phyloP scores from a whole-genome alignment of 257 asterid species.

The Solanum corneliomulleri region DNA sequence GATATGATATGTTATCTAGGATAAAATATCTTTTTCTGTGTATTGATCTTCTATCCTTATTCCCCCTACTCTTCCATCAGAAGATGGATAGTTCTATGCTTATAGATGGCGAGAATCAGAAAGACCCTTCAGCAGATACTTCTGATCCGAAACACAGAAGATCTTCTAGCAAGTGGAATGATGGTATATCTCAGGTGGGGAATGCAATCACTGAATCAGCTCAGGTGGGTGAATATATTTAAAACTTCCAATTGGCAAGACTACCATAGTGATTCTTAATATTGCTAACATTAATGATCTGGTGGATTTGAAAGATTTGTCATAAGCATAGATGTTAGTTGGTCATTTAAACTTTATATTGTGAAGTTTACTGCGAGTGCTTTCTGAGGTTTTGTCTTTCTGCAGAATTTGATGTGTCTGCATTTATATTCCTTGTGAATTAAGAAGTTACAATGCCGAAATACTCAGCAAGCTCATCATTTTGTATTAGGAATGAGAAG shows the following conservation, averaged over 20 bases:
- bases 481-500: background rate
- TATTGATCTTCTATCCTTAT: conserved; percentile 9
- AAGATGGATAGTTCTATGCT: conserved; percentile 64
- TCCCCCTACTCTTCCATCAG: conserved; percentile 30
- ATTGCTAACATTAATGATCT: background rate
- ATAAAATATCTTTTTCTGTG: background rate
- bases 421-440: background rate
- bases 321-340: background rate
- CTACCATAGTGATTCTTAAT: background rate
- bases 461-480: background rate
- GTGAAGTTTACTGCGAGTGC: background rate
- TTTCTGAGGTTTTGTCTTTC: background rate
- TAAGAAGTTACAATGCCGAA: background rate
- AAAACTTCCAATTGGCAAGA: conserved; percentile 32
- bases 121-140: conserved; percentile 42
- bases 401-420: background rate
- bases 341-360: background rate
- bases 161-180: conserved; percentile 80
- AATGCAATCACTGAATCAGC: conserved; percentile 72
- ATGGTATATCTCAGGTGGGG: conserved; percentile 76
- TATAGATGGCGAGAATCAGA: conserved; percentile 41
- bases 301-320: background rate
- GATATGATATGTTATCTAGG: background rate
- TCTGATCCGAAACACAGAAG: conserved; percentile 40
- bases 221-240: conserved; percentile 67